Evolutionary conservation across 2,329 filamentous ascomycete species (phyloP), one percentile per base, ranked within the genome.

Genomic region (Cladophialophora immunda): DNA sequence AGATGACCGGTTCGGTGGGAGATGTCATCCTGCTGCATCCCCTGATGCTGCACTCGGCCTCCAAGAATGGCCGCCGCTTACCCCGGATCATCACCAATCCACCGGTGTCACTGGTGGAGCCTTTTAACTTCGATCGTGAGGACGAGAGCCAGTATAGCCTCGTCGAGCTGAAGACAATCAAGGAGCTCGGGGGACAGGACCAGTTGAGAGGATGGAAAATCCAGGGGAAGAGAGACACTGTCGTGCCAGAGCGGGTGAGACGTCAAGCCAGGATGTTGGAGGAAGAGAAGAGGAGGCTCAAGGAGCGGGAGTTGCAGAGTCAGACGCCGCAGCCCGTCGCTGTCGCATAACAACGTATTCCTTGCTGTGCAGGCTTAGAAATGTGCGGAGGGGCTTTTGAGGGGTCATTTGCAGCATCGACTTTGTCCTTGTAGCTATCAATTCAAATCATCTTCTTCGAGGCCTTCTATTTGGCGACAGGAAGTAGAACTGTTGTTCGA

Each of bases 21-120:
- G 85, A 87, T 68, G 83, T 87, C 3, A 81, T 83, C 65, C 75
- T 87, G 3, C 72, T 87, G 66, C 85, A 87, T 73, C 85, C 85
- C 8, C 74, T 87, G 29, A 87, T 86, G 84, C 73, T 86, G 60
- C 85, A 87, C 72, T 83, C 81, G 0, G 83, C 83, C 6, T 82
- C 80, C 5, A 80, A 81, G 59, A 87, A 87, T 70, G 78, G 79
- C 60, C 67, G 83, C 29, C 76, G 85, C 22, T 78, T 79, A 11
- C 78, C 81, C 1, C 76, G 85, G 3, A 80, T 87, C 36, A 87
- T 87, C 70, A 87, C 84, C 2, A 87, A 87, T 66, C 84, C 84
- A 4, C 83, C 84, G 0, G 83, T 86, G 1, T 78, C 78, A 3
- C 73, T 87, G 34, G 84, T 80, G 45, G 76, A 82, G 69, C 84